phyloP scores from a whole-genome alignment of 805 yeast genomes.

The Barnettozyma pratensis region DNA sequence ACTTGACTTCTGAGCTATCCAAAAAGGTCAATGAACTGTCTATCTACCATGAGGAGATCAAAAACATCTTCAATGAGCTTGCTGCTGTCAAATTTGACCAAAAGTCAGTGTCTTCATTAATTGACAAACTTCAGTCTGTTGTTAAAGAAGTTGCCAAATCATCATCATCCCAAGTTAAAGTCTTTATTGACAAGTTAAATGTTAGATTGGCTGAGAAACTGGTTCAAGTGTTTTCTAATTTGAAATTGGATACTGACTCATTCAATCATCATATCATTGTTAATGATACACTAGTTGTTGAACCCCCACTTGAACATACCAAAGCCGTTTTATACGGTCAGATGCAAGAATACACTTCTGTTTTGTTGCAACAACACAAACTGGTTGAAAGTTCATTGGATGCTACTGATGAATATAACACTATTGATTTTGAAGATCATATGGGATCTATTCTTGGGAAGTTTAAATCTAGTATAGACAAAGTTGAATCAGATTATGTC shows the following conservation, averaged over 20 bases:
- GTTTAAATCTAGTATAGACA: conserved; percentile 19
- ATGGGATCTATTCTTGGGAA: conserved; percentile 8
- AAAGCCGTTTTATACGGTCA: conserved; percentile 27
- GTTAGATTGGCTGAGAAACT: conserved; percentile 25
- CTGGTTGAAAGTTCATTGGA: conserved; percentile 23
- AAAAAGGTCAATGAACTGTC: conserved; percentile 27
- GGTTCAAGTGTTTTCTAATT: conserved; percentile 22
- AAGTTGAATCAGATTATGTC: conserved; percentile 29
- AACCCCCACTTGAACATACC: conserved; percentile 37
- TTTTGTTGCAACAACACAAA: conserved; percentile 24
- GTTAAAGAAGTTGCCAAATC: conserved; percentile 33
- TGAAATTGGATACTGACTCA: conserved; percentile 1
- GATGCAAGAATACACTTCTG: conserved; percentile 22
- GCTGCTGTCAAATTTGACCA: conserved; percentile 23
- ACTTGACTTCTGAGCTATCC: conserved; percentile 26
- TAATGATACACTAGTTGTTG: conserved; percentile 30
- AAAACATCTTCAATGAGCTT: conserved; percentile 21
- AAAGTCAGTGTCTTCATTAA: conserved; percentile 11
- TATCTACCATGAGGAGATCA: conserved; percentile 25
- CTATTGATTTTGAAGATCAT: conserved; percentile 9
- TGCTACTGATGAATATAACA: background rate
- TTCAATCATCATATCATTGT: conserved; percentile 33
- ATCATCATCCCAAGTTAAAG: conserved; percentile 30
- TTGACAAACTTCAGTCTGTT: conserved; percentile 30
- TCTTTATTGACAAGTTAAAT: conserved; percentile 32